A percentile compares a stretch with the other conserved stretches of the same genome.
These are phyloP conservation scores for Dothideomycetidae sp. DNA, from an alignment of 2,329 filamentous ascomycete genomes.

Conservation along the genomic window DNA sequence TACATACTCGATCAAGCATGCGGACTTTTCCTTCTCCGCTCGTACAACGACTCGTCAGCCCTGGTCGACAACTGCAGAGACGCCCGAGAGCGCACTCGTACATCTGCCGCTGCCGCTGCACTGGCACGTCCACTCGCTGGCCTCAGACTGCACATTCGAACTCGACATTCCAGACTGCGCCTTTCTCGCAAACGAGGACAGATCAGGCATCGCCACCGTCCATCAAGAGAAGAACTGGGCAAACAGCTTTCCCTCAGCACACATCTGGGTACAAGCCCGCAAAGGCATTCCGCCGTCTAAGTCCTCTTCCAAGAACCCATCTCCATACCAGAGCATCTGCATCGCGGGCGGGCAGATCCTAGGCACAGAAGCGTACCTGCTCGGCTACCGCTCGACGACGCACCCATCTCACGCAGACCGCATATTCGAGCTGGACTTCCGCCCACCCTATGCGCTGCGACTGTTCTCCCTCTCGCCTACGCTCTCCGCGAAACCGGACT, in stretches of 20 bases:
- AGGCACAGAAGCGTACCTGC: conserved; percentile 31
- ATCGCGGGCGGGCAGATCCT: conserved; percentile 28
- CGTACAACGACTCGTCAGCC: conserved; percentile 26
- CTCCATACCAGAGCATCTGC: conserved; percentile 18
- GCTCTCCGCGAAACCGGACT: conserved; percentile 28
- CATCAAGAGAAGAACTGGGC: conserved; percentile 42
- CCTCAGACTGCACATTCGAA: conserved; percentile 26
- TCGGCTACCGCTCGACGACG: conserved; percentile 29
- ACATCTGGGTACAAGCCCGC: conserved; percentile 28
- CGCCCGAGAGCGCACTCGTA: conserved; percentile 33
- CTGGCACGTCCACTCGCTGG: conserved; percentile 37
- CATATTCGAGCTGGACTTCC: conserved; percentile 27
- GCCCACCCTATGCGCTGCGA: conserved; percentile 30
- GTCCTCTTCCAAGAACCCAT: neutral
- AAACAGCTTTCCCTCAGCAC: conserved; percentile 30
- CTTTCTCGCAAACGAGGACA: conserved; percentile 16
- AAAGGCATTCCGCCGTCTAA: conserved; percentile 12
- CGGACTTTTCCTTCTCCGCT: conserved; percentile 28
- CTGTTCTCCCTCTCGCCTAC: conserved; percentile 27
- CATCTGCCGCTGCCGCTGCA: conserved; percentile 35
- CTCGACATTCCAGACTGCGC: conserved; percentile 24
- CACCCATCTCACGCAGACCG: conserved; percentile 8
- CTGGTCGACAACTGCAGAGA: conserved; percentile 26
- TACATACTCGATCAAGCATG: conserved; percentile 22
- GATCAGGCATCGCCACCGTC: conserved; percentile 24